Conservation (phyloP, 2,329 filamentous ascomycete species). For the Neofusicoccum sp. region DNA sequence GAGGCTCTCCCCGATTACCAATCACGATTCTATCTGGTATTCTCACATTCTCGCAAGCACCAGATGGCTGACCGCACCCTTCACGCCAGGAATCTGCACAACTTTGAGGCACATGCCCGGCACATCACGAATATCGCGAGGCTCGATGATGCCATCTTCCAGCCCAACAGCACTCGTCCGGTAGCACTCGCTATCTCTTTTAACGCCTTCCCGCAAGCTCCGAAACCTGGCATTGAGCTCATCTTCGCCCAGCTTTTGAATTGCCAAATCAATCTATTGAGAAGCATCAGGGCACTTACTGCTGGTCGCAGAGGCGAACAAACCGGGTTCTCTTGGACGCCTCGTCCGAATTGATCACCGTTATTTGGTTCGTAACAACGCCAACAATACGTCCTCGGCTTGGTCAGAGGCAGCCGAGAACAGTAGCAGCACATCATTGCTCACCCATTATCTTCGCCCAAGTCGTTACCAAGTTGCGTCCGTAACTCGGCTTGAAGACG, state of each 20-base stretch:
- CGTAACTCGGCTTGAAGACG: slow-evolving; percentile 47
- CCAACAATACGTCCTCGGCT: slow-evolving; percentile 38
- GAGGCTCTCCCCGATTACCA: too few species aligned
- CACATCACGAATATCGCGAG: slow-evolving; percentile 42
- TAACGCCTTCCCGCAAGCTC: slow-evolving; percentile 31
- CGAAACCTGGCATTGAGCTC: slow-evolving; percentile 31
- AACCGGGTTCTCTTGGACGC: slow-evolving; percentile 47
- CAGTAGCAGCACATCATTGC: neutral
- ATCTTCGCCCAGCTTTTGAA: slow-evolving; percentile 23
- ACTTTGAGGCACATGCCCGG: slow-evolving; percentile 42
- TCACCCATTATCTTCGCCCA: slow-evolving; percentile 46
- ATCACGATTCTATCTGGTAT: neutral
- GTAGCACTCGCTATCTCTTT: slow-evolving; percentile 39
- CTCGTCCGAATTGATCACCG: slow-evolving; percentile 42
- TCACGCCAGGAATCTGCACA: slow-evolving; percentile 28
- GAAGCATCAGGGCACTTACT: slow-evolving; percentile 31
- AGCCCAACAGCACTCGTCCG: slow-evolving; percentile 36
- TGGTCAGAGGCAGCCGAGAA: neutral
- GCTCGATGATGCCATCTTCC: slow-evolving; percentile 45
- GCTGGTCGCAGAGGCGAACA: slow-evolving; percentile 49
- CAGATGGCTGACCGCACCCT: slow-evolving; percentile 31
- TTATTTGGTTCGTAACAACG: slow-evolving; percentile 46
- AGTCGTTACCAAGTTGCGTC: slow-evolving; percentile 24
- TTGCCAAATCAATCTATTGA: neutral
- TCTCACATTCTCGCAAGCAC: slow-evolving; percentile 31